Conservation (phyloP, 345 rosid species). For the Ceriops decandra region DNA sequence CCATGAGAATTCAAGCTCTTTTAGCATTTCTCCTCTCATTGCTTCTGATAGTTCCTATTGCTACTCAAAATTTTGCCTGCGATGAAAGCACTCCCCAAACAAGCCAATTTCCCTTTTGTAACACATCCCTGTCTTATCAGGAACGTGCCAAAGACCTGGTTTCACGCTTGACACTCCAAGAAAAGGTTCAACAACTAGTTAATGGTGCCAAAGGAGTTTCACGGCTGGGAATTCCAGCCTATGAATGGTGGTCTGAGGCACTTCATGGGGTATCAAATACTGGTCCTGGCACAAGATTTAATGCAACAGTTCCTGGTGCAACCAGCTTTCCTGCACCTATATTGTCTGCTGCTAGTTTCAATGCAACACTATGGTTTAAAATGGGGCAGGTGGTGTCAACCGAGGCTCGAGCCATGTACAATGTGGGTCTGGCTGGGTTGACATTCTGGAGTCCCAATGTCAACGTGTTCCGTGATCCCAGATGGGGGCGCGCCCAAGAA, state of each 20-base stretch:
- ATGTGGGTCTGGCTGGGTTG: conserved; percentile 64
- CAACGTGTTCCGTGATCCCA: conserved; percentile 74
- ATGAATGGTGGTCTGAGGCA: conserved; percentile 32
- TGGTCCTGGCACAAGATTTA: conserved; percentile 16
- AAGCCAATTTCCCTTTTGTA: conserved; percentile 39
- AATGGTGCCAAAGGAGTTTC: conserved; percentile 19
- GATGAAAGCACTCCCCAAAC: conserved; percentile 32
- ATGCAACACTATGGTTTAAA: conserved; percentile 13
- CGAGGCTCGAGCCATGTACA: conserved; percentile 80
- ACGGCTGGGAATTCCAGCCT: conserved; percentile 18
- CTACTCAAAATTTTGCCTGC: conserved; percentile 38
- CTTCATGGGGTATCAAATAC: conserved; percentile 23
- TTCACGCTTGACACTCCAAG: conserved; percentile 44
- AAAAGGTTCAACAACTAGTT: conserved; percentile 39
- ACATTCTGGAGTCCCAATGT: conserved; percentile 67
- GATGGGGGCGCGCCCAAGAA: conserved; percentile 92
- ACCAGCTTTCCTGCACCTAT: conserved; percentile 27
- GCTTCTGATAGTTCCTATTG: conserved; percentile 15
- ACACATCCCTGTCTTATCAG: conserved; percentile 38
- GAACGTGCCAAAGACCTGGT: conserved; percentile 48
- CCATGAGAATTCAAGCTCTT: conserved; percentile 15
- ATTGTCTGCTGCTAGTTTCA: conserved; percentile 24
- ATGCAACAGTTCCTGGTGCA: conserved; percentile 15
- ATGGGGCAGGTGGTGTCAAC: conserved; percentile 53
- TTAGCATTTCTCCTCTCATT: conserved; percentile 14